Evolutionary conservation across 2,329 filamentous ascomycete species (phyloP), one percentile per base, ranked within the genome.

Genomic region (Fonsecaea erecta): DNA sequence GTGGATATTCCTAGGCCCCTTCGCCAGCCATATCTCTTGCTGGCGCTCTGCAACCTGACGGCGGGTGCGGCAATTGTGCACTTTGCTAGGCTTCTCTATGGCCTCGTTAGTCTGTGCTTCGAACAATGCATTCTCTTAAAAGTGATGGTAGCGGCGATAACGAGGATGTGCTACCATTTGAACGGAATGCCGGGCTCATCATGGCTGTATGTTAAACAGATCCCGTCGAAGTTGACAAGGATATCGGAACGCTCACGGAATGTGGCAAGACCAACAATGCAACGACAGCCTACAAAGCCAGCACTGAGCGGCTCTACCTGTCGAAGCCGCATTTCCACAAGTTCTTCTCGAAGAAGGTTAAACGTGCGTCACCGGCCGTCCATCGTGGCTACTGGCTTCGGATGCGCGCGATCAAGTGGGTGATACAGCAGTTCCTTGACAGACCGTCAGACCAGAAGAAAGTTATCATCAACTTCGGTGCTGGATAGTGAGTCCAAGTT

Each of bases 281-380:
- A 77, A 95, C 91, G 73, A 97, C 97, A 71, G 89, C 93, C n/a
- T 97, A 92, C 16, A 97, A 97, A 76, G 84, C 93, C 70, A 95
- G 92, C 72, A 93, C 97, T 14, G 93, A 96, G 75, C 89, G 89
- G 71, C 81, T 96, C 16, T 97, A 97, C 77, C 89, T 91, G 74
- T 84, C 89, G 34, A 88, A 95, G 73, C 86, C 90, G 30, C 90
- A 96, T 75, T 96, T 91, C 80, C 94, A 95, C 71, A 89, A 90
- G 54, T 89, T 91, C 74, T 97, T 97, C 77, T 92, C 96, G 35
- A 88, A 86, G 70, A 96, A 93, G 75, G 90, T 90, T 70, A 88
- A 92, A 76, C 84, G 92, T 66, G 84, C 93, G 51, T 88, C 92
- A 16, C 92, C 94, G 0, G 82, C 97, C 56, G 94, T 97, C 74